Evolutionary conservation across 495 filamentous ascomycete species (phyloP), one percentile per base, ranked within the genome.

Genomic region (Aspergillus taichungensis): DNA sequence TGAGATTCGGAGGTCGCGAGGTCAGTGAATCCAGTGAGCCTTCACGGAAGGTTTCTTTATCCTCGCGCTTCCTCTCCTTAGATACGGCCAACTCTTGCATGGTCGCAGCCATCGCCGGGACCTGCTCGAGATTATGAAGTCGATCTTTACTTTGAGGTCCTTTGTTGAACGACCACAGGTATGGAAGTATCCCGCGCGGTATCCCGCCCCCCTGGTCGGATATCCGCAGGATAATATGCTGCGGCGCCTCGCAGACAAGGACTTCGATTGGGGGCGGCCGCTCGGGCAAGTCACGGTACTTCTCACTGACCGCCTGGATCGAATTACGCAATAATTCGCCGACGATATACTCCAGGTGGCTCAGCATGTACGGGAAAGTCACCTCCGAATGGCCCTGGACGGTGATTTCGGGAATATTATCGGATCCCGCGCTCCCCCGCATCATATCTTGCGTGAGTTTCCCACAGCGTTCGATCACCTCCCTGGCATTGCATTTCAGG

Each of bases 161-260:
- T 61, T 97, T 97, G 64, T 82, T 84, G 66, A 96, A 99, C 11
- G 87, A 92, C 92, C 92, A 99, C 8, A 99, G 69, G 58, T 91
- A 81, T 2, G 90, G 88, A n/a, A 95, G 63, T 37, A 86, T 78
- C 38, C 92, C 87, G 27, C 78, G 75, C 3, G 88, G 84, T 34
- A 99, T 85, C 13, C 92, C 92, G 42, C 92, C 94, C 34, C 94
- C 92, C 63, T 87, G 88, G 62, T 99, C 92, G 0, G 90, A 95
- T 27, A 97, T 84, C 30, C 92, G 80, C 67, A 99, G 86, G 55
- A 95, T 96, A 51, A 97, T 89, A 71, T 99, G 90, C 59, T 97
- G 89, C 3, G 80, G 77, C 4, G 89, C 86, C 65, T 99, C 90
- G 67, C 91, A 97, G 45, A 99, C 83, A 11, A 94, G 83, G 24